Percentiles rank a stretch among this genome's conserved stretches.
These are phyloP conservation scores for Anthostomella pinea DNA, from an alignment of 2,329 filamentous ascomycete genomes.

Conservation along the genomic window DNA sequence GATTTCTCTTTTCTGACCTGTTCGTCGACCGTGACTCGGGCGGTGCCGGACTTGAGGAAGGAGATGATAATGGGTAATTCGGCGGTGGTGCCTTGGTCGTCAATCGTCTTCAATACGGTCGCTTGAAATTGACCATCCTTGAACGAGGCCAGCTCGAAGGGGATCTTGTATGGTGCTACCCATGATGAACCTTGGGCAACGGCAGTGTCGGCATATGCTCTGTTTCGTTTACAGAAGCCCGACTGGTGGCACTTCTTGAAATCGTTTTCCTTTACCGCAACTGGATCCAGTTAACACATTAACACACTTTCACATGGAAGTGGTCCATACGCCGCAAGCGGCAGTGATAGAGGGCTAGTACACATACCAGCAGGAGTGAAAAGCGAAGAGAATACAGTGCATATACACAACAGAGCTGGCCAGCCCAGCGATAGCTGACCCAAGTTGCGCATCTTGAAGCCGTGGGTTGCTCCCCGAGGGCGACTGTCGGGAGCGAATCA, in stretches of 20 bases:
- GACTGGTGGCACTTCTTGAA: slow-evolving; percentile 97
- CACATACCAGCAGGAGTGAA: slow-evolving; percentile 62
- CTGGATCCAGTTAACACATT: slow-evolving; percentile 41
- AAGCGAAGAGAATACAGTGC: slow-evolving; percentile 57
- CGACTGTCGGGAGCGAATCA: slow-evolving; percentile 11
- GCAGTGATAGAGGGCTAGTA: no score
- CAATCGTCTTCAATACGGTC: slow-evolving; percentile 76
- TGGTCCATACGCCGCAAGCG: no score
- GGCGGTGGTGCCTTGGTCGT: slow-evolving; percentile 63
- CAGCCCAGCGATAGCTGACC: slow-evolving; percentile 57
- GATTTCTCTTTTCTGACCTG: slow-evolving; percentile 85
- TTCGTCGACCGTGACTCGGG: slow-evolving; percentile 86
- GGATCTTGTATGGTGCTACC: slow-evolving; percentile 77
- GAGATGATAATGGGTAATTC: slow-evolving; percentile 80
- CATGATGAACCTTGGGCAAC: slow-evolving; percentile 63
- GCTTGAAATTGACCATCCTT: slow-evolving; percentile 78
- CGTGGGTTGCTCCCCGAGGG: slow-evolving; percentile 29
- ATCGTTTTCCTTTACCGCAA: slow-evolving; percentile 87
- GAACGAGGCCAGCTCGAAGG: slow-evolving; percentile 69
- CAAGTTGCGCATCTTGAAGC: slow-evolving; percentile 47
- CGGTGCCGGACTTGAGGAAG: slow-evolving; percentile 86
- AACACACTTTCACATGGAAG: no score
- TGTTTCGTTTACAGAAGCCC: slow-evolving; percentile 95
- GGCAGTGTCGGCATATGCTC: slow-evolving; percentile 80
- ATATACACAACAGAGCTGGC: slow-evolving; percentile 60